Conservation (phyloP, 768 basidiomycete genomes). For the Xerocomellus chrysenteron region DNA sequence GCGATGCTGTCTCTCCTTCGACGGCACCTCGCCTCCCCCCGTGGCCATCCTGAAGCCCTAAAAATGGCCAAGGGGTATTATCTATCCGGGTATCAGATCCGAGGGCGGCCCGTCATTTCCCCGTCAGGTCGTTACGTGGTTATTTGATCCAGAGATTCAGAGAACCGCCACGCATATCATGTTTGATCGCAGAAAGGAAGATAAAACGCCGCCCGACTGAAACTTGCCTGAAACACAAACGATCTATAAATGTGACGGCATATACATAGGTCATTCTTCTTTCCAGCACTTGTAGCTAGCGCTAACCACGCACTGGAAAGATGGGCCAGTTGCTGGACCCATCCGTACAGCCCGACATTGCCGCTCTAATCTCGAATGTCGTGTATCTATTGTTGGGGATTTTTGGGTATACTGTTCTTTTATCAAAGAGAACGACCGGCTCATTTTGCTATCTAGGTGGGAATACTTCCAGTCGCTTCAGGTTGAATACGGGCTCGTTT, state of each 20-base stretch:
- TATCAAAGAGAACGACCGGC: not conserved
- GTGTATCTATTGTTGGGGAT: constrained; percentile 15
- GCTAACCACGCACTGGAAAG: not conserved
- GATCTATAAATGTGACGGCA: not conserved
- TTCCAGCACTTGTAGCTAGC: no score
- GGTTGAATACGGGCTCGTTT: constrained; percentile 18
- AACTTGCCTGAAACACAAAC: constrained; percentile 9
- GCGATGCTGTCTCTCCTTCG: no score
- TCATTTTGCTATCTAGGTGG: constrained; percentile 17
- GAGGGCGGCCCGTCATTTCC: no score
- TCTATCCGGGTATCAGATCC: no score
- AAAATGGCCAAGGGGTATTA: no score
- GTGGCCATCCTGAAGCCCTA: no score
- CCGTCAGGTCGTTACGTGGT: no score
- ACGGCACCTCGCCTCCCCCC: no score
- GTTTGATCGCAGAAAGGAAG: no score
- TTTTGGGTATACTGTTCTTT: constrained; percentile 16
- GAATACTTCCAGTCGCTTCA: constrained; percentile 16
- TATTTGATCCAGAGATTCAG: no score
- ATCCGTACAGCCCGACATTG: not conserved
- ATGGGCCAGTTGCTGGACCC: constrained; percentile 5
- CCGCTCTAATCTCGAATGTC: not conserved
- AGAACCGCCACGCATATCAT: no score
- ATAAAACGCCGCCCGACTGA: not conserved
- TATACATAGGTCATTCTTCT: not conserved